A percentile compares a stretch with the other conserved stretches of the same genome.
phyloP scores from a whole-genome alignment of 371 early-diverging fungal species.

The Apophysomyces sp. region DNA sequence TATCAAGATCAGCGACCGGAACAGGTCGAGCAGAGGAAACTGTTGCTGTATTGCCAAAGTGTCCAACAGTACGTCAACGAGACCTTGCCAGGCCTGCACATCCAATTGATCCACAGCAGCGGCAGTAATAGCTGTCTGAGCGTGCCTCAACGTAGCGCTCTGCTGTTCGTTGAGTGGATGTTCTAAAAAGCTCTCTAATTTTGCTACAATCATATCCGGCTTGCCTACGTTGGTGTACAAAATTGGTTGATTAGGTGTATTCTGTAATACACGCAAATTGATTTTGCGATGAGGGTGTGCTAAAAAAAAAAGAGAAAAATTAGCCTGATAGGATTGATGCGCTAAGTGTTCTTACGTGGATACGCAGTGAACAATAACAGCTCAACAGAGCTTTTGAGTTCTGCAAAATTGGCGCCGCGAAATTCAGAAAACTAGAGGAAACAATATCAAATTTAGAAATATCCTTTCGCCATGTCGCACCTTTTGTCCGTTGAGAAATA shows the following conservation, averaged over 20 bases:
- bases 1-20: conserved; percentile 54
- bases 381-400: conserved; percentile 63
- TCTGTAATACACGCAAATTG: conserved; percentile 30
- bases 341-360: conserved; percentile 53
- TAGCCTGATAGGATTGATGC: not conserved
- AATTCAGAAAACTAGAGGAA: conserved; percentile 49
- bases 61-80: conserved; percentile 35
- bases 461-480: conserved; percentile 1
- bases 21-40: conserved; percentile 69
- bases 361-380: conserved; percentile 63
- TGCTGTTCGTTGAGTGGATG: conserved; percentile 26
- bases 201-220: conserved; percentile 59
- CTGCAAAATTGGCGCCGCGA: conserved; percentile 65
- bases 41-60: conserved; percentile 48
- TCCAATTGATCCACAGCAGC: not conserved
- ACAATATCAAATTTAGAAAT: not conserved
- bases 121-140: conserved; percentile 15
- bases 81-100: conserved; percentile 29
- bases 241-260: conserved; percentile 51
- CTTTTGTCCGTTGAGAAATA: conserved; percentile 60
- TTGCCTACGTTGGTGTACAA: conserved; percentile 52
- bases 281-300: conserved; percentile 67
- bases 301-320: conserved; percentile 11
- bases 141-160: conserved; percentile 18
- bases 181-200: conserved; percentile 45